Evolutionary conservation across 306 rosid genomes (phyloP).

Genomic region (Lathyrus aphaca): DNA sequence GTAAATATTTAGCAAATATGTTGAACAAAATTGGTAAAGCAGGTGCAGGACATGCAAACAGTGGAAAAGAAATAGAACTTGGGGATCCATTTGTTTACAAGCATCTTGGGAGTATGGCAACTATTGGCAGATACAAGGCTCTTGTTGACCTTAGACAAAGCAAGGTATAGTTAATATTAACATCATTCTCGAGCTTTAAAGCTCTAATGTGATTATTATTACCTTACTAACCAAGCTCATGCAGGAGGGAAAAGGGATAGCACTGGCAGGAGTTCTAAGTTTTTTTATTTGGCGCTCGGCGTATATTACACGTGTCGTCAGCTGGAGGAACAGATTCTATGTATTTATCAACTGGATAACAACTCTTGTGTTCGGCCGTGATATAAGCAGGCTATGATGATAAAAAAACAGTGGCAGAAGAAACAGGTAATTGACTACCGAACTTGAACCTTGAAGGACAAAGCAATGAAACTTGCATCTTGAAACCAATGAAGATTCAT

Average conservation of each 20-base stretch:
- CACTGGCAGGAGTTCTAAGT: conserved; percentile 79
- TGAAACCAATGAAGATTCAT: conserved; percentile 24
- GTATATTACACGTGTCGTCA: conserved; percentile 80
- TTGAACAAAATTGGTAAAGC: conserved; percentile 71
- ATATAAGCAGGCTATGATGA: conserved; percentile 79
- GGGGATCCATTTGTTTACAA: conserved; percentile 84
- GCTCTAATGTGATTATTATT: conserved; percentile 18
- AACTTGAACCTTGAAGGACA: conserved; percentile 30
- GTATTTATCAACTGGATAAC: conserved; percentile 89
- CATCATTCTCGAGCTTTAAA: background rate
- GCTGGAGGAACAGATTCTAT: conserved; percentile 97
- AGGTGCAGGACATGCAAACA: conserved; percentile 69
- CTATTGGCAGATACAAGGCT: conserved; percentile 88
- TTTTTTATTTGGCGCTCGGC: conserved; percentile 94
- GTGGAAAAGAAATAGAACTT: conserved; percentile 52
- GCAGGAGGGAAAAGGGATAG: conserved; percentile 80
- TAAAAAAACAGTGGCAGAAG: conserved; percentile 1
- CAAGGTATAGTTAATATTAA: conserved; percentile 71
- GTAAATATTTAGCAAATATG: conserved; percentile 68
- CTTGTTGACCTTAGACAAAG: conserved; percentile 95
- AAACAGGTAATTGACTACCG: background rate
- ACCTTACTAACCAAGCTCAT: conserved; percentile 5
- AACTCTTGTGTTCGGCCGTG: conserved; percentile 84
- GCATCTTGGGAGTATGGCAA: conserved; percentile 98
- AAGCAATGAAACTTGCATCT: conserved; percentile 26